Conservation (phyloP, 1,284 basidiomycete genomes). For the Meira miltonrushii region DNA sequence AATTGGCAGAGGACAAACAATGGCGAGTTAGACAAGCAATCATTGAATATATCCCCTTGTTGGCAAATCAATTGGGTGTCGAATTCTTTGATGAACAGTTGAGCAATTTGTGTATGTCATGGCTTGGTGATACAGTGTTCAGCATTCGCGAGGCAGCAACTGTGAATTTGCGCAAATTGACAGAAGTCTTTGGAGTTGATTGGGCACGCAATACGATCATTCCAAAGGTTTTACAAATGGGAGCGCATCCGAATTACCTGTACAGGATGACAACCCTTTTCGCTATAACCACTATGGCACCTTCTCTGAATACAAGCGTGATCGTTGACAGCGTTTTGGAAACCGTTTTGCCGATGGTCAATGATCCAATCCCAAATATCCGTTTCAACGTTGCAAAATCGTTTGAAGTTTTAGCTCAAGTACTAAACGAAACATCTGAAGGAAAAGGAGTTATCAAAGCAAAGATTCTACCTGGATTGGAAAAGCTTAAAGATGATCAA, state of each 20-base stretch:
- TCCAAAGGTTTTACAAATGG: slow-evolving; percentile 97
- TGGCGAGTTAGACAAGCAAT: slow-evolving; percentile 99
- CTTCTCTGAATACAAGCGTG: slow-evolving; percentile 80
- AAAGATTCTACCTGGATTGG: slow-evolving; percentile 74
- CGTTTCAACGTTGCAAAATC: slow-evolving; percentile 98
- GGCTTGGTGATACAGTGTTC: slow-evolving; percentile 97
- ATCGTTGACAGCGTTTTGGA: slow-evolving; percentile 80
- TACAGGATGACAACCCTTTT: slow-evolving; percentile 99
- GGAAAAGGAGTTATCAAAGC: slow-evolving; percentile 70
- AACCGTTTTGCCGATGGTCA: slow-evolving; percentile 75
- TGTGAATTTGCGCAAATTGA: slow-evolving; percentile 91
- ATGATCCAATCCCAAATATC: slow-evolving; percentile 96
- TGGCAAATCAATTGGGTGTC: slow-evolving; percentile 93
- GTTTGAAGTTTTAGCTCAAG: slow-evolving; percentile 64
- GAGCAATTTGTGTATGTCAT: slow-evolving; percentile 95
- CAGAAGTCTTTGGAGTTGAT: slow-evolving; percentile 96
- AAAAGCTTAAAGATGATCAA: slow-evolving; percentile 79
- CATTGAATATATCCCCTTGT: slow-evolving; percentile 95
- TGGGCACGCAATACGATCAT: slow-evolving; percentile 94
- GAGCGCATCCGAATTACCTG: slow-evolving; percentile 91
- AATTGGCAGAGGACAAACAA: slow-evolving; percentile 98
- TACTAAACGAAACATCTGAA: slow-evolving; percentile 65
- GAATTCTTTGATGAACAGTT: slow-evolving; percentile 97
- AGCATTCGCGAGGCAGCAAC: slow-evolving; percentile 97
- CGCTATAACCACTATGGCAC: slow-evolving; percentile 95